Conservation (phyloP, 306 rosid species). For the Medicago arabica region DNA sequence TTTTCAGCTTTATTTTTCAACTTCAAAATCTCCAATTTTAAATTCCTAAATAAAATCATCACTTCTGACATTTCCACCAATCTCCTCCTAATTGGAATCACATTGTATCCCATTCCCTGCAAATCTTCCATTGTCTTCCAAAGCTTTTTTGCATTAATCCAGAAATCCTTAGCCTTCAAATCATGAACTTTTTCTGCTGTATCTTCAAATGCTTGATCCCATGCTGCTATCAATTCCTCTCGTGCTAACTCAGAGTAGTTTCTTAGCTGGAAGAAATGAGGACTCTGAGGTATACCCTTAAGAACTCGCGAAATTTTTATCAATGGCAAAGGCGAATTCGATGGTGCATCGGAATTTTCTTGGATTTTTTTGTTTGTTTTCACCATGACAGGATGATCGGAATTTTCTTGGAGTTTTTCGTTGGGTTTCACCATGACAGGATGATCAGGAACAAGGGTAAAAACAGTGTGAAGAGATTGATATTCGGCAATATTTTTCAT, state of each 20-base stretch:
- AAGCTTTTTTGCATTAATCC: background rate
- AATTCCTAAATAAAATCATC: background rate
- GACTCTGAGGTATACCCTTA: slow-evolving; percentile 41
- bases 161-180: background rate
- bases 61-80: slow-evolving; percentile 30
- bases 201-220: slow-evolving; percentile 43
- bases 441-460: background rate
- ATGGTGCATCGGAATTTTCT: background rate
- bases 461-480: background rate
- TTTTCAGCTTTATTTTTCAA: slow-evolving; percentile 33
- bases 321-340: background rate
- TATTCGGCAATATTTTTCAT: background rate
- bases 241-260: slow-evolving; percentile 18
- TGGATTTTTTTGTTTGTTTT: background rate
- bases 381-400: background rate
- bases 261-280: slow-evolving; percentile 36
- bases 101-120: slow-evolving; percentile 43
- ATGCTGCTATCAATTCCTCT: slow-evolving; percentile 25
- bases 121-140: slow-evolving; percentile 42
- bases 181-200: background rate
- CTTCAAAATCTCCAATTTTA: background rate
- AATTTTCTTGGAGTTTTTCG: background rate
- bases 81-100: slow-evolving; percentile 34
- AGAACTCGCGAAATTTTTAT: slow-evolving; percentile 34
- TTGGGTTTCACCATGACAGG: background rate